phyloP scores from a whole-genome alignment of 129 eudicot species.

The Heracleum sosnowskyi region DNA sequence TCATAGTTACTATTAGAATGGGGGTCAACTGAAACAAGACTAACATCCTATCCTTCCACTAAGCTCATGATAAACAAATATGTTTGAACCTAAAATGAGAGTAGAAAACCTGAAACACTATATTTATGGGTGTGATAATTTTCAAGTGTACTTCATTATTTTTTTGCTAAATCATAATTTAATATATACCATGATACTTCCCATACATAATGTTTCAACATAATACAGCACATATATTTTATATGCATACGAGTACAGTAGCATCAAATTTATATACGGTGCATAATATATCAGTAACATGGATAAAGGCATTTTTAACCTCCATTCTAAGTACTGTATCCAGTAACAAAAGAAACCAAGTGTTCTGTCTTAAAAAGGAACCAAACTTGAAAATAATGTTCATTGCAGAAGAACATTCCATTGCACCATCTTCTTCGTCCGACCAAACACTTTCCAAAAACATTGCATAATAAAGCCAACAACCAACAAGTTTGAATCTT shows the following conservation, averaged over 20 bases:
- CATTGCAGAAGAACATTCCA: background rate
- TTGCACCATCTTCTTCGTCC: background rate
- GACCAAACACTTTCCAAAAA: background rate
- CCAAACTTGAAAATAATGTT: background rate
- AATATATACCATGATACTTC: background rate
- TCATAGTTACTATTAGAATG: background rate
- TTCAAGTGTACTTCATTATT: background rate
- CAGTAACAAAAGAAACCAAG: background rate
- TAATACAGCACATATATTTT: background rate
- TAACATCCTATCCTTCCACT: background rate
- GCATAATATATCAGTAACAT: background rate
- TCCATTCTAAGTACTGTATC: background rate
- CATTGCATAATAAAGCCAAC: constrained; percentile 1
- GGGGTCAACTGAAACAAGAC: background rate
- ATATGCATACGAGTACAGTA: background rate
- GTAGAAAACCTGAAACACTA: background rate
- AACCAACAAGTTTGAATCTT: constrained; percentile 17
- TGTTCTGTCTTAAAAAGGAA: background rate
- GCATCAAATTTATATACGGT: no score
- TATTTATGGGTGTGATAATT: background rate
- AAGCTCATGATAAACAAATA: background rate
- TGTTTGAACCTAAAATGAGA: background rate
- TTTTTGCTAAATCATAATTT: background rate
- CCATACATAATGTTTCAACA: background rate
- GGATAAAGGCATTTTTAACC: background rate